Percentiles rank a stretch among this genome's conserved stretches.
Conservation (phyloP, 2,329 filamentous ascomycete species). For the Helicocarpus griseus region DNA sequence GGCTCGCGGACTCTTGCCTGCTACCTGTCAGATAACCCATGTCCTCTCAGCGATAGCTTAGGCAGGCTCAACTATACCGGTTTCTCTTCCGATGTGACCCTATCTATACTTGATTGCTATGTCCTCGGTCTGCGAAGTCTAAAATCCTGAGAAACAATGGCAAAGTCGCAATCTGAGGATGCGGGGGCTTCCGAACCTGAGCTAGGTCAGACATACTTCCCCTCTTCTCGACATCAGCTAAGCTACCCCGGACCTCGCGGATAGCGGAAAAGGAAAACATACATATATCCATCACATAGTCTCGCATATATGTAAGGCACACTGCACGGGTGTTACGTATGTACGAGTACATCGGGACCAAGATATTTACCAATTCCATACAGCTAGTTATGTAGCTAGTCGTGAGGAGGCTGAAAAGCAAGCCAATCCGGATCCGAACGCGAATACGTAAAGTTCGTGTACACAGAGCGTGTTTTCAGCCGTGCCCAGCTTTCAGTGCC, state of each 20-base stretch:
- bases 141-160: neutral
- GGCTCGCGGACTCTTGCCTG: neutral
- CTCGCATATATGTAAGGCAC: neutral
- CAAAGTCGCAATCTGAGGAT: neutral
- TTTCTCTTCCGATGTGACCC: neutral
- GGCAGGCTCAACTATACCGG: too few relatives aligned
- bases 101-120: neutral
- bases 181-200: neutral
- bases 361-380: too few relatives aligned
- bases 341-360: neutral
- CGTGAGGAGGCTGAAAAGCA: conserved; percentile 3
- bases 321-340: neutral
- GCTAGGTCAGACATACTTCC: too few relatives aligned
- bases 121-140: neutral
- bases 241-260: neutral
- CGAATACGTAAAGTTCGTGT: conserved; percentile 1
- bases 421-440: conserved; percentile 2
- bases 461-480: neutral
- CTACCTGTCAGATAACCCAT: too few relatives aligned
- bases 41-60: too few relatives aligned
- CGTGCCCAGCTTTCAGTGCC: neutral
- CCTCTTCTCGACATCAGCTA: neutral
- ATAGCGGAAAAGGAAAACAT: neutral
- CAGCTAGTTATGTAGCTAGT: conserved; percentile 1
- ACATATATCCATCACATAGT: neutral